Evolutionary conservation across 768 basidiomycete genomes (phyloP).

Genomic region (Pleurotus tuber-regium): DNA sequence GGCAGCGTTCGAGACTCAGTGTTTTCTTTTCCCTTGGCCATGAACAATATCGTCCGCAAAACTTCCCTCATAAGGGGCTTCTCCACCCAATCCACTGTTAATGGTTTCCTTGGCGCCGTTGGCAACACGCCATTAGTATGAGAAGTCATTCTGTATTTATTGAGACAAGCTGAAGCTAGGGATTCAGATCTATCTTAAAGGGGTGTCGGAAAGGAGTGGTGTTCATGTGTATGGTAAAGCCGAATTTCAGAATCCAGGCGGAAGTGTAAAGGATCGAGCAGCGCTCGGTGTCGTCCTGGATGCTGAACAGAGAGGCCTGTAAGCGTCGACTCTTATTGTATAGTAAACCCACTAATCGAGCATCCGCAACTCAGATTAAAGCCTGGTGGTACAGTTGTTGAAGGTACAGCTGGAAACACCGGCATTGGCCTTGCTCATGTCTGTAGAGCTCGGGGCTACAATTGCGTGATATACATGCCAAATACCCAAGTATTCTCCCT

Average conservation of each 20-base stretch:
- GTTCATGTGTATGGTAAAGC: slow-evolving; percentile 91
- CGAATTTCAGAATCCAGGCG: slow-evolving; percentile 98
- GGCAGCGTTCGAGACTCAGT: neutral
- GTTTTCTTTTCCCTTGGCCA: slow-evolving; percentile 25
- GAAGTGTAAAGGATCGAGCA: slow-evolving; percentile 96
- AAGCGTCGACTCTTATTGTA: slow-evolving; percentile 22
- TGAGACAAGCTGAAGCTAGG: neutral
- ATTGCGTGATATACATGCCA: slow-evolving; percentile 99
- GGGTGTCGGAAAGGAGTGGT: slow-evolving; percentile 79
- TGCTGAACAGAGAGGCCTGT: slow-evolving; percentile 84
- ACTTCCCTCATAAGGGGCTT: slow-evolving; percentile 30
- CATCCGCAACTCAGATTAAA: slow-evolving; percentile 50
- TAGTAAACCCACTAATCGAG: neutral
- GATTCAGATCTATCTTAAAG: slow-evolving; percentile 75
- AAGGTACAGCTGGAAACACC: slow-evolving; percentile 98
- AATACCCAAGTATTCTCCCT: slow-evolving; percentile 65
- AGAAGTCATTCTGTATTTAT: slow-evolving; percentile 1
- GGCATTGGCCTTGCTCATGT: slow-evolving; percentile 96
- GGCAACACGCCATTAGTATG: slow-evolving; percentile 92
- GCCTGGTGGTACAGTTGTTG: slow-evolving; percentile 95
- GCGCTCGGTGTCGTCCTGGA: slow-evolving; percentile 85
- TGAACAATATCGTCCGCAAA: slow-evolving; percentile 31
- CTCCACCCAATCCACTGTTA: slow-evolving; percentile 43
- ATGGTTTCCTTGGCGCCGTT: slow-evolving; percentile 85
- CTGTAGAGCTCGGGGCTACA: slow-evolving; percentile 89